Conservation (phyloP, 2,329 filamentous ascomycete genomes). For the Fusarium udum region DNA sequence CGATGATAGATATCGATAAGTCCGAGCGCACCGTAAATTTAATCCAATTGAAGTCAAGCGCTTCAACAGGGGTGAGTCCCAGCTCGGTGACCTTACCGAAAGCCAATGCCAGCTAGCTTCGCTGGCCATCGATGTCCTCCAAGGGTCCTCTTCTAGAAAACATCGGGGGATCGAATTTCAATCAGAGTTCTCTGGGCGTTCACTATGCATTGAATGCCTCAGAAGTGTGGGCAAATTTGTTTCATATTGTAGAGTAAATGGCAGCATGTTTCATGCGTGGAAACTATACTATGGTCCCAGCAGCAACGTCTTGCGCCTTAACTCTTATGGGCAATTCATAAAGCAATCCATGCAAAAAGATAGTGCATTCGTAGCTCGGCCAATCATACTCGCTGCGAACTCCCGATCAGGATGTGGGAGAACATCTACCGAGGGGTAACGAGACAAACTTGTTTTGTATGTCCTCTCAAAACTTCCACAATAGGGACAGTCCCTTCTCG, state of each 20-base stretch:
- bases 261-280: neutral
- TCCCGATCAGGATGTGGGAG: slow-evolving; percentile 9
- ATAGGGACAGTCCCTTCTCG: slow-evolving; percentile 12
- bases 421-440: slow-evolving; percentile 4
- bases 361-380: slow-evolving; percentile 11
- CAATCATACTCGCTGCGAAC: neutral
- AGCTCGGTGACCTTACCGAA: neutral
- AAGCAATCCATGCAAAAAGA: neutral
- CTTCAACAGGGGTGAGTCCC: neutral
- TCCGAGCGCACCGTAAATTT: neutral
- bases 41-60: neutral
- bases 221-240: neutral
- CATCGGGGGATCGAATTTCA: neutral
- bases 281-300: neutral
- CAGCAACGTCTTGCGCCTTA: neutral
- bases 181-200: neutral
- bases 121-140: neutral
- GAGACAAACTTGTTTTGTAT: neutral
- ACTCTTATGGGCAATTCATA: slow-evolving; percentile 24
- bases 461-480: slow-evolving; percentile 20
- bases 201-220: neutral
- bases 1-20: neutral
- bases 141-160: neutral
- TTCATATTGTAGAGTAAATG: neutral
- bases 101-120: neutral